Base-by-base conservation (phyloP, 768 basidiomycete genomes). In the Mycena vulgaris region DNA sequence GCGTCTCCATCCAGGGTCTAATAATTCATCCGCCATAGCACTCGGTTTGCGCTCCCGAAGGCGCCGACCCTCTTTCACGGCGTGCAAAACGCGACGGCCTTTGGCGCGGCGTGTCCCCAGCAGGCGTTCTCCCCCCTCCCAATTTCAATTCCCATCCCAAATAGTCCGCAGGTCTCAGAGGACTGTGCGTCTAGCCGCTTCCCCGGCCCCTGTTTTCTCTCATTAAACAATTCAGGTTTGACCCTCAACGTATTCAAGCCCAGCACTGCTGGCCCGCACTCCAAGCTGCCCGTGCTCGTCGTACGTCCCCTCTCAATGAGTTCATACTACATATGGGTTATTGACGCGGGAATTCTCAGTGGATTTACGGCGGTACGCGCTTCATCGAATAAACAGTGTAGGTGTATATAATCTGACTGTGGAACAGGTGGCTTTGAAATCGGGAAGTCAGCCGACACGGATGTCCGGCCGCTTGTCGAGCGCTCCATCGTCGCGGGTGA, bases 11-110 rank as follows among this genome's bases (percentile, higher is more conserved):
- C n/a, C n/a, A n/a, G n/a, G n/a, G n/a, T 21, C 40, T 10, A 21
- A 10, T 42, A 42, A 7, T 21, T 21, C 5, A 9, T 42, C 9
- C 16, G 8, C 40, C 77, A 76, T 25, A 72, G 82, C 9, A 75
- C 78, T 2, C 84, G 85, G 1, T 85, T 86, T 63, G 78, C 72
- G 27, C 75, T 59, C 14, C 83, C 86, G 8, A 58, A 73, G 21
- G 52, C 75, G 21, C 80, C 79, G 13, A 72, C 73, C 17, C 60
- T 76, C 0, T 79, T 84, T 70, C 74, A 61, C 1, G 82, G 83
- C 11, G 71, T 81, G 2, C 76, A 78, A 21, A 74, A 79, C n/a
- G 86, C 83, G 13, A 79, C 77, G 0, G 55, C 65, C 2, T 84
- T 79, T 58, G 83, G 85, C 16, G 70, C 80, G 31, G 78, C 84